phyloP scores from a whole-genome alignment of 352 stramenopile species.

The Globisporangium solare region DNA sequence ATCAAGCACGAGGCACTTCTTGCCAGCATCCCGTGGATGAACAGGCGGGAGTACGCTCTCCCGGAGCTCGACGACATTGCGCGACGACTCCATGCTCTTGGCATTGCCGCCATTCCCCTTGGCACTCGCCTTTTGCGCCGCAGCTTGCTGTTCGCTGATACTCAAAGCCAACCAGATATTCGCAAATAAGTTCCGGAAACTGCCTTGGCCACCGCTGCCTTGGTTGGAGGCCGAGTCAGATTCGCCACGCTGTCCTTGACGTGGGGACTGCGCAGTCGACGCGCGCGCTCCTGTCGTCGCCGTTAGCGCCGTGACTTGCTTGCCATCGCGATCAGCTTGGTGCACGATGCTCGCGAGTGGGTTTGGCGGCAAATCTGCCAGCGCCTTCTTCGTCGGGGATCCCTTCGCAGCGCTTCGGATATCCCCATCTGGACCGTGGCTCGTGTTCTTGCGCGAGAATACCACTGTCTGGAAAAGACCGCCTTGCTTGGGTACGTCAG shows the following conservation, averaged over 20 bases:
- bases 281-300: slow-evolving; percentile 12
- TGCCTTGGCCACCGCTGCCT: slow-evolving; percentile 31
- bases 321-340: slow-evolving; percentile 58
- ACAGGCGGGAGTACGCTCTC: slow-evolving; percentile 52
- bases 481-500: slow-evolving; percentile 21
- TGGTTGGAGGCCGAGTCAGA: slow-evolving; percentile 10
- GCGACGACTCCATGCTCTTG: slow-evolving; percentile 16
- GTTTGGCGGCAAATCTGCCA: slow-evolving; percentile 34
- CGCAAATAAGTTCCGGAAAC: slow-evolving; percentile 58
- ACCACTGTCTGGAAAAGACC: slow-evolving; percentile 58
- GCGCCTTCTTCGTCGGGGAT: slow-evolving; percentile 32
- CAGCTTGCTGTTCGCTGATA: slow-evolving; percentile 53
- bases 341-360: slow-evolving; percentile 61
- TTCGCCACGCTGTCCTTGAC: slow-evolving; percentile 23
- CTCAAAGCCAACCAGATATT: slow-evolving; percentile 66
- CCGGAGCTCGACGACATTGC: slow-evolving; percentile 43
- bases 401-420: slow-evolving; percentile 17
- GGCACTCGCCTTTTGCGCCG: slow-evolving; percentile 17
- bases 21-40: slow-evolving; percentile 46
- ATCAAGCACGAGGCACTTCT: slow-evolving; percentile 93
- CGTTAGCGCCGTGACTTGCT: slow-evolving; percentile 26
- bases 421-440: slow-evolving; percentile 33
- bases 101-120: slow-evolving; percentile 9
- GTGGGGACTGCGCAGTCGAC: slow-evolving; percentile 6
- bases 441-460: slow-evolving; percentile 63